These are phyloP conservation scores for Buddleja alternifolia DNA, from an alignment of 257 asterid genomes.

Conservation along the genomic window DNA sequence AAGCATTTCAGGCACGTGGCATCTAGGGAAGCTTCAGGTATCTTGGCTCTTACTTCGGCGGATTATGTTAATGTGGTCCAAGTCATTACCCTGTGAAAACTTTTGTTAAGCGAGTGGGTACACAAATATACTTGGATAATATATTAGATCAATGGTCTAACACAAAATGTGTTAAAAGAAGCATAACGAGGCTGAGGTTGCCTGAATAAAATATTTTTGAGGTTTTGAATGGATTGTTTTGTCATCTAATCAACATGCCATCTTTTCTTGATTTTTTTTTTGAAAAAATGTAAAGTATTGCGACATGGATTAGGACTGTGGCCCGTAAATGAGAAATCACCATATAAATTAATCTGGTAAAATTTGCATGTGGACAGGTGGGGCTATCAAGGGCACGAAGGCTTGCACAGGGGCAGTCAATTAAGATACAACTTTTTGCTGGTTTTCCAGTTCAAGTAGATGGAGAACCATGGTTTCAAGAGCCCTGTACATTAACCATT, in stretches of 20 bases:
- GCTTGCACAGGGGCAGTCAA: constrained; percentile 92
- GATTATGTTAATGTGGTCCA: background rate
- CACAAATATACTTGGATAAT: constrained; percentile 20
- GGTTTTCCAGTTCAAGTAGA: constrained; percentile 93
- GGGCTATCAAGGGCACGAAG: constrained; percentile 97
- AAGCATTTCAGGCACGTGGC: constrained; percentile 98
- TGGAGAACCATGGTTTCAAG: constrained; percentile 99
- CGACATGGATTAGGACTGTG: constrained; percentile 15
- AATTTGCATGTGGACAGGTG: constrained; percentile 55
- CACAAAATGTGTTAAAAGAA: background rate
- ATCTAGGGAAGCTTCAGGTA: constrained; percentile 99
- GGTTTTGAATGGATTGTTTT: background rate
- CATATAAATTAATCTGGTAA: constrained; percentile 17
- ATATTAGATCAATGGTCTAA: constrained; percentile 5
- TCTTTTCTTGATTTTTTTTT: constrained; percentile 1
- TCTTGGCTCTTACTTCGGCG: constrained; percentile 12
- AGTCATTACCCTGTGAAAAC: background rate
- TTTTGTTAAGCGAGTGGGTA: constrained; percentile 8
- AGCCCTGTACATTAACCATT: constrained; percentile 79
- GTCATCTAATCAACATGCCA: background rate
- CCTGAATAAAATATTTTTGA: constrained; percentile 13
- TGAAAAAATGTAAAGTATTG: constrained; percentile 8
- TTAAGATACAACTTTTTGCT: constrained; percentile 88
- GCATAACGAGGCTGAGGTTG: constrained; percentile 10
- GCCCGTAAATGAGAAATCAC: constrained; percentile 10